phyloP scores from a whole-genome alignment of 2,329 filamentous ascomycete species.

The Amphichorda felina region DNA sequence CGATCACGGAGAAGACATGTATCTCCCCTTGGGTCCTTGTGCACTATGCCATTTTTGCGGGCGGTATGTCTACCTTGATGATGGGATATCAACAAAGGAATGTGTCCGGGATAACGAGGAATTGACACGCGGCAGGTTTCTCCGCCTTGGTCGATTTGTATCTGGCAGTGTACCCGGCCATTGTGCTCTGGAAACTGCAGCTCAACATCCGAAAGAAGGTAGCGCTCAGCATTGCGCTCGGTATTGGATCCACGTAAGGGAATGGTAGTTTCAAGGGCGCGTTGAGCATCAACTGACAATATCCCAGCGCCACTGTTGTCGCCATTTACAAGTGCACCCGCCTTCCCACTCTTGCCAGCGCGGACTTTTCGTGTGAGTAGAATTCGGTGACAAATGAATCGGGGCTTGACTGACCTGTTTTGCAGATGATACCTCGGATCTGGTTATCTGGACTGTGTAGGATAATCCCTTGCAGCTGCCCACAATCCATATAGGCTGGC shows the following conservation, averaged over 20 bases:
- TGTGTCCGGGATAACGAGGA: not conserved
- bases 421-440: not conserved
- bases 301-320: conserved; percentile 5
- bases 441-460: conserved; percentile 29
- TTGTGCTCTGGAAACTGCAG: conserved; percentile 22
- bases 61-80: conserved; percentile 13
- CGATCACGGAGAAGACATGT: conserved; percentile 18
- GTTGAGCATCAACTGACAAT: not conserved
- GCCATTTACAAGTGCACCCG: conserved; percentile 19
- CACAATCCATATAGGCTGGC: too few species aligned
- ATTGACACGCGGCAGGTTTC: conserved; percentile 10
- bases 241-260: conserved; percentile 24
- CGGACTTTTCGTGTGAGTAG: conserved; percentile 14
- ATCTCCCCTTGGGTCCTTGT: conserved; percentile 22
- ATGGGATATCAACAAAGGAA: too few species aligned
- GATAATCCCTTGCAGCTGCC: conserved; percentile 1
- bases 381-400: not conserved
- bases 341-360: conserved; percentile 11
- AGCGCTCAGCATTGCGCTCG: conserved; percentile 21
- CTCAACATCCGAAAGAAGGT: conserved; percentile 27
- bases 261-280: not conserved
- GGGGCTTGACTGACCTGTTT: too few species aligned
- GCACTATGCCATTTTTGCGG: conserved; percentile 24
- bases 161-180: conserved; percentile 26
- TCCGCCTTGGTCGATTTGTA: conserved; percentile 27